Conservation (phyloP, 2,329 filamentous ascomycete genomes). For the Xylaria sp. region DNA sequence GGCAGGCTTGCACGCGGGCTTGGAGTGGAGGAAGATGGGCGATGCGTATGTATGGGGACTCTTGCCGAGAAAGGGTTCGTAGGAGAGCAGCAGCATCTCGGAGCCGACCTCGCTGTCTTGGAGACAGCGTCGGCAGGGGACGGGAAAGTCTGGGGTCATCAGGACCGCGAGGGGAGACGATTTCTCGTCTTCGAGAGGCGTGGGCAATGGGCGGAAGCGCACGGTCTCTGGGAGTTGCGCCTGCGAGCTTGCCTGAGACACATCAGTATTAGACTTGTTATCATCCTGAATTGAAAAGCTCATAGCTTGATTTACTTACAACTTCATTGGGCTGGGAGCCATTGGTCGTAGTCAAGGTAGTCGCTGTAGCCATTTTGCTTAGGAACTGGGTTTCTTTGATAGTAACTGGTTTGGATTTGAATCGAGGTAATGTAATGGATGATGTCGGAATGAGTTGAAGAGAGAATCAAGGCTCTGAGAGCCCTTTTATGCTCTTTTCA, state of each 20-base stretch:
- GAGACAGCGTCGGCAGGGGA: constrained; percentile 35
- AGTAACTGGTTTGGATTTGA: not conserved
- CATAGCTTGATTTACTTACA: constrained; percentile 9
- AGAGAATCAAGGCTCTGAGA: not conserved
- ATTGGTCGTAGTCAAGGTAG: constrained; percentile 11
- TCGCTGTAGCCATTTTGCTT: not conserved
- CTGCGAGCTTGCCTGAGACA: not conserved
- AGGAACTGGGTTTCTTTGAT: not conserved
- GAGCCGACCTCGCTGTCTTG: constrained; percentile 30
- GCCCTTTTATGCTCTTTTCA: constrained; percentile 19
- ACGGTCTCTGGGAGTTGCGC: constrained; percentile 22
- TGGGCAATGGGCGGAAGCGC: constrained; percentile 30
- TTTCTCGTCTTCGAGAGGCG: constrained; percentile 10
- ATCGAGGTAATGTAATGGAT: not conserved
- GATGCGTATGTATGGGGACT: constrained; percentile 34
- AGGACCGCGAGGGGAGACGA: constrained; percentile 3
- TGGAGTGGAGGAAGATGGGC: constrained; percentile 34
- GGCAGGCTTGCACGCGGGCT: constrained; percentile 21
- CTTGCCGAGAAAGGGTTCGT: constrained; percentile 35
- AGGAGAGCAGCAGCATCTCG: constrained; percentile 35
- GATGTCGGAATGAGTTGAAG: not conserved
- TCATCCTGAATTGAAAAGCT: not conserved
- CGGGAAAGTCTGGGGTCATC: constrained; percentile 13
- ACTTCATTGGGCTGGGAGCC: constrained; percentile 6
- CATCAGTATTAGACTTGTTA: constrained; percentile 2